Base-by-base conservation (phyloP, 1,284 basidiomycete genomes). In the Naganishia albida region DNA sequence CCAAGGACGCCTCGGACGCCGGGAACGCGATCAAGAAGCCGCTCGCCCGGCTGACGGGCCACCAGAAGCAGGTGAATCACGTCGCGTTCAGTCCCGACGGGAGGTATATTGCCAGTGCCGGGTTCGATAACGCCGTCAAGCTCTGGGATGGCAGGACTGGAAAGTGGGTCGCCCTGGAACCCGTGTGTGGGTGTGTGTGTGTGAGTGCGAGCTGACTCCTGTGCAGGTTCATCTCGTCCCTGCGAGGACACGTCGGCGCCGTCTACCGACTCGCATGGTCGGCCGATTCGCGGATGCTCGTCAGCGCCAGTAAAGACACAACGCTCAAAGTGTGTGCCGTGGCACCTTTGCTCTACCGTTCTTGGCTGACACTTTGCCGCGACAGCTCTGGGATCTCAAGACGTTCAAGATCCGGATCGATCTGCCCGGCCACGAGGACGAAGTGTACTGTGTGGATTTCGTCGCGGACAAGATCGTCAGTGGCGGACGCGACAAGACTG, bases 391-490 rank as follows among this genome's bases (percentile, higher is more conserved):
- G 93, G 90, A 95, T 77, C 82, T 96, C 67, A 93, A 92, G 77
- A 94, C 91, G 18, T 91, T 91, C 80, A 96, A 96, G 79, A 88
- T 98, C 70, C 88, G 91, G 73, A 87, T 86, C 2, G 95, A 99
- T 77, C 84, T 99, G 26, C 92, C 94, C 0, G 96, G 95, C 2
- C 96, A 99, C 75, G 90, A 89, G 0, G 95, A 99, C 74, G 96
- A 99, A 77, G 95, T 99, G 28, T 98, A 98, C 80, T 99, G 95
- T 74, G 95, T 99, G 23, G 93, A 96, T 77, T 96, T 95, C 75
- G 92, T 96, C 0, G 95, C 93, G 1, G 95, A 99, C 81, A 98
- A 98, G 78, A 86, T 98, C 38, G 93, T 97, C 68, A 95, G 92
- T 75, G 96, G 94, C 15, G 95, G 96, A 0, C 75, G 83, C 54